Conservation (phyloP, 2,329 filamentous ascomycete genomes). For the Colletotrichum sp. region DNA sequence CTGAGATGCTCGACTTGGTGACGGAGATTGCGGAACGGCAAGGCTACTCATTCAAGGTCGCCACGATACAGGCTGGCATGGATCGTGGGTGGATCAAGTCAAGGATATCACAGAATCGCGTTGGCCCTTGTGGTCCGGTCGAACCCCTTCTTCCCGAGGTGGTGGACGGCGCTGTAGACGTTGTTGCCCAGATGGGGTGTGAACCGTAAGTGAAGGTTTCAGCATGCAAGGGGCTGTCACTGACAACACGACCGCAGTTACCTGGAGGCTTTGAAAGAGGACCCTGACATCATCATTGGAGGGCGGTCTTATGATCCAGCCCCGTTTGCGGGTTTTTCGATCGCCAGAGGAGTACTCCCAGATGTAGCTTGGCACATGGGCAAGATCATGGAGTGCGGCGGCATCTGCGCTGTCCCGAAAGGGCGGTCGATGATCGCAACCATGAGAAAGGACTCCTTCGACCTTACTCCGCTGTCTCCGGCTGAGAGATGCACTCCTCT, state of each 20-base stretch:
- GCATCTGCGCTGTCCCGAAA: constrained; percentile 53
- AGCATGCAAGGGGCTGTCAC: background rate
- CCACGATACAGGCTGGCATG: constrained; percentile 37
- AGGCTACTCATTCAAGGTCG: constrained; percentile 32
- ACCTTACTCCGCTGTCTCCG: constrained; percentile 47
- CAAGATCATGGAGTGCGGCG: constrained; percentile 61
- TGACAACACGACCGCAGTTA: constrained; percentile 24
- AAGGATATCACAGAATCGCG: constrained; percentile 27
- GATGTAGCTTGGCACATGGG: constrained; percentile 49
- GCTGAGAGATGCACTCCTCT: constrained; percentile 48
- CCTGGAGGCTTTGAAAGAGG: constrained; percentile 40
- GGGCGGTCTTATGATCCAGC: constrained; percentile 49
- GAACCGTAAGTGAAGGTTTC: constrained; percentile 39
- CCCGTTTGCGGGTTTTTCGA: constrained; percentile 39
- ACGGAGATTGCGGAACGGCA: constrained; percentile 32
- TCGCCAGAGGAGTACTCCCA: constrained; percentile 18
- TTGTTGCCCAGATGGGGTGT: constrained; percentile 52
- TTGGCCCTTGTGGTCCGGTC: constrained; percentile 37
- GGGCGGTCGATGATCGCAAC: constrained; percentile 44
- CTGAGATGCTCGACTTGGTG: constrained; percentile 42
- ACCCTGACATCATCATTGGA: constrained; percentile 50
- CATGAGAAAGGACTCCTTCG: constrained; percentile 46
- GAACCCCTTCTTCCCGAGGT: constrained; percentile 30
- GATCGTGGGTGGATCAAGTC: constrained; percentile 30
- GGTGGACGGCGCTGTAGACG: constrained; percentile 37